These are phyloP conservation scores for Xylaria sp. DNA, from an alignment of 2,329 filamentous ascomycete species.

Conservation along the genomic window DNA sequence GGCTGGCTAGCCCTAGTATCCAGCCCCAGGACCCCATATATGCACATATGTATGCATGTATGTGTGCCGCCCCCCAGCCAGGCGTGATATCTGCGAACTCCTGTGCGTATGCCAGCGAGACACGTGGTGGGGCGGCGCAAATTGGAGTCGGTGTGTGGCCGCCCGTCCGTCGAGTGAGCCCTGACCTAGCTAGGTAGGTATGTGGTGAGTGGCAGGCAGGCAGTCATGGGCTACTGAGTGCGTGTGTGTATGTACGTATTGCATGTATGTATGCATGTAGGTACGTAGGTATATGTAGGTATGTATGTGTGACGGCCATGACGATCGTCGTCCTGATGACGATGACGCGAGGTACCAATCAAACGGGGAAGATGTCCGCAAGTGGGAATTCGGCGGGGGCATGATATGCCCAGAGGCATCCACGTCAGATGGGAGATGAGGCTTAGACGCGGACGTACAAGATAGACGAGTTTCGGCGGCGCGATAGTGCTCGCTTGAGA, in stretches of 20 bases:
- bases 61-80: no score
- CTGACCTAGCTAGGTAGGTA: slow-evolving; percentile 2
- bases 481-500: neutral
- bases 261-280: neutral
- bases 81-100: slow-evolving; percentile 24
- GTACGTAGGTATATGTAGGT: neutral
- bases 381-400: neutral
- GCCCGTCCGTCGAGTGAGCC: slow-evolving; percentile 3
- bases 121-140: slow-evolving; percentile 7
- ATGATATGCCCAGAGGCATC: neutral
- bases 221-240: neutral
- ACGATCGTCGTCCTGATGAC: neutral
- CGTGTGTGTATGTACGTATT: neutral
- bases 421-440: neutral
- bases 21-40: no score
- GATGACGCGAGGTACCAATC: neutral
- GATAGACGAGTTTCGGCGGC: neutral
- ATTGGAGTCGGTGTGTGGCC: slow-evolving; percentile 25
- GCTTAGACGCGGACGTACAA: neutral
- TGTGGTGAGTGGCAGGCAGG: neutral
- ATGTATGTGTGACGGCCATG: neutral
- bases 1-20: neutral
- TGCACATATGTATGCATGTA: no score
- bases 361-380: neutral
- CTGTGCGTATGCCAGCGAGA: slow-evolving; percentile 26